Evolutionary conservation across 2,329 filamentous ascomycete species (phyloP).

Genomic region (Diaporthe longicolla): DNA sequence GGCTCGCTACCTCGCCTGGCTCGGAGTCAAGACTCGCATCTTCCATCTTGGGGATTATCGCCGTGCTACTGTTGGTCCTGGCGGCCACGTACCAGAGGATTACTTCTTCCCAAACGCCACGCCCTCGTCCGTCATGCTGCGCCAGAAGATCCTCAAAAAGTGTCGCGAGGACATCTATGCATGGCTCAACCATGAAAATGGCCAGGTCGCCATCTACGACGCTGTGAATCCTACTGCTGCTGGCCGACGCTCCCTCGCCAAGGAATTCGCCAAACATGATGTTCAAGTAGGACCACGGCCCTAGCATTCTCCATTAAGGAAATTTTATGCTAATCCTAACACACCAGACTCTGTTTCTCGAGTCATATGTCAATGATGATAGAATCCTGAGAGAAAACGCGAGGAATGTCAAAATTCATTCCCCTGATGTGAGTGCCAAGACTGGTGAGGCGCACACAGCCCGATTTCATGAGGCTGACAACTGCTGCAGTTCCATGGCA

Average conservation of each 20-base stretch:
- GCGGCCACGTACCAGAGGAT: conserved; percentile 90
- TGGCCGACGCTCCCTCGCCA: conserved; percentile 86
- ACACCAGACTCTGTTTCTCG: conserved; percentile 91
- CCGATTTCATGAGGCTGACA: conserved; percentile 43
- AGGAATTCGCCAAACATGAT: conserved; percentile 98
- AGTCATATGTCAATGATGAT: conserved; percentile 94
- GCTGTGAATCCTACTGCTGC: conserved; percentile 93
- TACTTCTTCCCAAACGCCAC: conserved; percentile 98
- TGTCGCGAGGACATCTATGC: conserved; percentile 97
- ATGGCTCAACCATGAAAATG: conserved; percentile 97
- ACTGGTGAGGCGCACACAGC: background rate
- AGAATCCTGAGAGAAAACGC: conserved; percentile 97
- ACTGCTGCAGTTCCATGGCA: conserved; percentile 79
- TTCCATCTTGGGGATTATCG: conserved; percentile 98
- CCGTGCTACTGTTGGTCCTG: conserved; percentile 87
- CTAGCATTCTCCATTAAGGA: background rate
- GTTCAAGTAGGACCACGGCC: conserved; percentile 74
- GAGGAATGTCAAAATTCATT: conserved; percentile 96
- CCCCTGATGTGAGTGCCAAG: conserved; percentile 80
- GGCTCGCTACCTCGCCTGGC: conserved; percentile 94
- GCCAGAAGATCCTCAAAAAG: conserved; percentile 97
- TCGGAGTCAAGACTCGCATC: conserved; percentile 97
- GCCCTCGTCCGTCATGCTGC: conserved; percentile 89
- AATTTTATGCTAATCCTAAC: conserved; percentile 36
- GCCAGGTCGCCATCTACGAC: conserved; percentile 98